Evolutionary conservation across 2,329 filamentous ascomycete genomes (phyloP), one percentile per base, ranked within the genome.

Genomic region (Fusarium anthophilum): DNA sequence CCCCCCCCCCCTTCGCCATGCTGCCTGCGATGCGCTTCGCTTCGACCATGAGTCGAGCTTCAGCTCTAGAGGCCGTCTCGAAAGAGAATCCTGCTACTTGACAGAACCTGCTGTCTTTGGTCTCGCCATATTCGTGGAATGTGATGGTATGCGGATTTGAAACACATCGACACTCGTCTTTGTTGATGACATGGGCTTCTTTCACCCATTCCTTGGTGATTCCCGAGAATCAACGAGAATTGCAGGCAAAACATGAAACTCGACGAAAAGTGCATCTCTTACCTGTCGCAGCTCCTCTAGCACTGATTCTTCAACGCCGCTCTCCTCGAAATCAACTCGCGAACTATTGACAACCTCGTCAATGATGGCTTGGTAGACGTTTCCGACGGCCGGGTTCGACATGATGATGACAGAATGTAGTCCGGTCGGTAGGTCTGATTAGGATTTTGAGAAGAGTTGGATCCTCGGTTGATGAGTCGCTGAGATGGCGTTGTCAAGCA

Each of bases 271-370:
- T 39, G 54, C 43, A 41, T 57, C 45, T 86, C 93, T 89, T 87
- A 98, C 96, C 91, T 92, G 89, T 84, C 92, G 92, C 87, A 99
- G 87, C 82, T 98, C 94, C 76, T 96, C 91, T 79, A 99, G 86
- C 58, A 96, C 96, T 77, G 90, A 87, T 82, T 96, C 93, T 79
- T 97, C 94, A 75, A 98, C 93, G 79, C 96, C 96, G 78, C 93
- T 94, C 85, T 99, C 96, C 83, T 99, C 96, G 82, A 99, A 98
- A 84, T 98, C 96, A 80, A 96, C 93, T 80, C 94, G 90, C 80
- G 96, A 98, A 76, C 93, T 93, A 78, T 96, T 92, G 83, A 98
- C 94, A 81, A 99, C 95, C 85, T 96, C 94, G 72, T 92, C 87
- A 81, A 93, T 93, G 82, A 93, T 91, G 79, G 88, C 86, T 83